phyloP scores from a whole-genome alignment of 345 rosid species.

The Erodium maritimum region DNA sequence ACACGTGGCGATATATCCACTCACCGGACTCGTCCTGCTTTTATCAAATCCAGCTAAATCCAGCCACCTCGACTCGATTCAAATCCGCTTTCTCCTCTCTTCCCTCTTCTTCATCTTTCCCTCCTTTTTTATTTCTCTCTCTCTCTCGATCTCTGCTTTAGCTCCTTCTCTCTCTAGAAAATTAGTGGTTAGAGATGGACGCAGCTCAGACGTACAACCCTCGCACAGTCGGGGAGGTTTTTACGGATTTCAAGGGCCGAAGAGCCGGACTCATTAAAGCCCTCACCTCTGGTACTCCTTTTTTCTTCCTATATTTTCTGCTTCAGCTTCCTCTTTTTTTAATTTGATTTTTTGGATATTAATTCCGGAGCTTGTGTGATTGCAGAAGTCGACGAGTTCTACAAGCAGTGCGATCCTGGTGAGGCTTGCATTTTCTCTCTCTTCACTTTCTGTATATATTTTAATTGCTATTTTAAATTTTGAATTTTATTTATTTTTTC shows the following conservation, averaged over 20 bases:
- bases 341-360: not conserved
- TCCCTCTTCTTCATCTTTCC: slow-evolving; percentile 8
- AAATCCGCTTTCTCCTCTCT: slow-evolving; percentile 17
- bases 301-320: not conserved
- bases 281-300: slow-evolving; percentile 39
- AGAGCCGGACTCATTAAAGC: slow-evolving; percentile 64
- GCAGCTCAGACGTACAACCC: slow-evolving; percentile 28
- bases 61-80: slow-evolving; percentile 9
- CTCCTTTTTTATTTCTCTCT: slow-evolving; percentile 1
- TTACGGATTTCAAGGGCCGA: slow-evolving; percentile 62
- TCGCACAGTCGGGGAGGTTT: slow-evolving; percentile 66
- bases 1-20: too few relatives aligned
- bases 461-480: not conserved
- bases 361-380: slow-evolving; percentile 1
- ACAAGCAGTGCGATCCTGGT: slow-evolving; percentile 74
- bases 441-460: not conserved
- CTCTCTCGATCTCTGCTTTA: not conserved
- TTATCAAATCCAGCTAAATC: slow-evolving; percentile 11
- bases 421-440: slow-evolving; percentile 9
- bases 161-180: not conserved
- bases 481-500: not conserved
- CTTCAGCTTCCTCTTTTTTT: not conserved
- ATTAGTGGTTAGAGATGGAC: slow-evolving; percentile 42
- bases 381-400: slow-evolving; percentile 63
- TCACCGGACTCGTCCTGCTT: not conserved